Base-by-base conservation (phyloP, 441 rosid species). In the California macrophylla region DNA sequence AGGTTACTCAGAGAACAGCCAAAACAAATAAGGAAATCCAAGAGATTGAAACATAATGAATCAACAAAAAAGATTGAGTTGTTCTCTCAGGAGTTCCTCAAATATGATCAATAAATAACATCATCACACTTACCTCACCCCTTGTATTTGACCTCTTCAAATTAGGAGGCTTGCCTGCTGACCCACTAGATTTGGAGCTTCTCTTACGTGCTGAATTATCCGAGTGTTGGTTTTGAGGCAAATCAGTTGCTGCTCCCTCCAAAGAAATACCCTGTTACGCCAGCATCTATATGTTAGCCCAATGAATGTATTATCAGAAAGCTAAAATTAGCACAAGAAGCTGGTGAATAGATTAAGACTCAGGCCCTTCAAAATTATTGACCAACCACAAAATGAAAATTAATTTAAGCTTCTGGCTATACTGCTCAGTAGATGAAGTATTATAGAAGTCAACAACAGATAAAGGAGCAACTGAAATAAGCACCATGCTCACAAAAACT, bases 71-170 rank as follows among this genome's bases (percentile, higher is more conserved):
- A 32, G 38, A 40, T 8, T 10, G 47, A 38, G 45, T 6, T 10
- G 13, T 1, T 38, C 45, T 1, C 8, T 7, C 6, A 1, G 6
- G 10, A 15, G 67, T 26, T 4, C 47, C 20, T 28, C 18, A 65
- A 34, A 38, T 21, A 64, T 30, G 66, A 64, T 15, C 9, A 32
- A 34, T 6, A 16, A 64, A 16, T 24, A 64, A 70, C n/a, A 50
- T 26, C 16, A 32, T 50, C 70, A 72, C 76, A 71, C 81, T 67
- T 84, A 95, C 99, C 88, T 92, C 98, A 52, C 79, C 81, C 85
- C 76, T 90, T 47, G 82, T 24, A 66, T 81, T 68, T 13, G 91
- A 79, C 83, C 77, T 92, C 85, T 81, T 90, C 52, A 83, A 75
- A 71, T 69, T 74, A 25, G 80, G 40, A 38, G 79, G 47, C 72